Conservation (phyloP, 1,284 basidiomycete genomes). For the Puccinia coronata region DNA sequence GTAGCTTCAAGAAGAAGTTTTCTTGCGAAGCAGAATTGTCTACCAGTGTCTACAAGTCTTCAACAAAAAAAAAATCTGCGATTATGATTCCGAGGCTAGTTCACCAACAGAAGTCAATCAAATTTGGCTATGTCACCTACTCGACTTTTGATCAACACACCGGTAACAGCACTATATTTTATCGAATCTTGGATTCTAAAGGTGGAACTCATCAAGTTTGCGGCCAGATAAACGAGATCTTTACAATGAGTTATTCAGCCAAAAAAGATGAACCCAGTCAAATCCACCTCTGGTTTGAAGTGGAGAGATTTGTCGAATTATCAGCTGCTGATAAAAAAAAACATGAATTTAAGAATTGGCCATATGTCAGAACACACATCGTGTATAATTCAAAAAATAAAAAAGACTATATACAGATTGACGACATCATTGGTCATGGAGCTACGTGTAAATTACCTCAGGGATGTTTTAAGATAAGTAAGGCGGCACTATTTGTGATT, state of each 20-base stretch:
- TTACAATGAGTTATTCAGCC: background rate
- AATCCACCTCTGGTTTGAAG: slow-evolving; percentile 33
- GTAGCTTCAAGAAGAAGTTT: background rate
- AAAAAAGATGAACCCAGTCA: background rate
- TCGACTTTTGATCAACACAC: slow-evolving; percentile 12
- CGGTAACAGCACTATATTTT: slow-evolving; percentile 28
- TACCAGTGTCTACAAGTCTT: slow-evolving; percentile 21
- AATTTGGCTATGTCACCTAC: background rate
- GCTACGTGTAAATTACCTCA: slow-evolving; percentile 6
- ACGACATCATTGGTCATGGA: slow-evolving; percentile 19
- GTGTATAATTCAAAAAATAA: slow-evolving; percentile 18
- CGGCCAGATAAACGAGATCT: slow-evolving; percentile 33
- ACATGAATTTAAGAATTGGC: slow-evolving; percentile 33
- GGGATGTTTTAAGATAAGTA: slow-evolving; percentile 28
- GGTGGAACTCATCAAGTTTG: background rate
- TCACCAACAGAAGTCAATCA: slow-evolving; percentile 14
- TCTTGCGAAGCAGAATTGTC: background rate
- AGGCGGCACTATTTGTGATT: background rate
- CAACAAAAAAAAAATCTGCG: background rate
- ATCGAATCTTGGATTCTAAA: background rate
- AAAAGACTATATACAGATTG: slow-evolving; percentile 17
- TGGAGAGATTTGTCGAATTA: slow-evolving; percentile 3
- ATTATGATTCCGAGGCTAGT: slow-evolving; percentile 19
- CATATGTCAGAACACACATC: background rate
- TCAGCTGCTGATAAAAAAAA: slow-evolving; percentile 15